Percentiles rank a stretch among this genome's conserved stretches.
Conservation (phyloP, 352 stramenopile species). For the Phytophthora chlamydospora region DNA sequence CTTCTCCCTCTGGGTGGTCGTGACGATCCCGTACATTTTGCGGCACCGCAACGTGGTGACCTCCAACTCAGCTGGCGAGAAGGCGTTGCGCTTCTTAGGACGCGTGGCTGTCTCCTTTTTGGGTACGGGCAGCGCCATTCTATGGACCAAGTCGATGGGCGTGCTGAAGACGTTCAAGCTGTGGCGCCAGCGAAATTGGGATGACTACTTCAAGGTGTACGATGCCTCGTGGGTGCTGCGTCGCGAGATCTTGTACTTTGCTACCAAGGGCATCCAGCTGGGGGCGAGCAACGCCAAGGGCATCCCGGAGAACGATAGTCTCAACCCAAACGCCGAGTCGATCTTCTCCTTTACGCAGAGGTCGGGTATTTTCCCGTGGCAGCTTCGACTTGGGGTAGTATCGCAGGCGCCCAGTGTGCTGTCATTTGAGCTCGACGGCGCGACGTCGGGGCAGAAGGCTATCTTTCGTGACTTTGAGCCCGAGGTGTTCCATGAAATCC, state of each 20-base stretch:
- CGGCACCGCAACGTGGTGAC: conserved; percentile 58
- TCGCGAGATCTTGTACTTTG: conserved; percentile 85
- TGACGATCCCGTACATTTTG: conserved; percentile 75
- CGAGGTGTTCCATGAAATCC: conserved; percentile 82
- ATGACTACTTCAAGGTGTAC: conserved; percentile 88
- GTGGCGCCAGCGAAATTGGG: conserved; percentile 83
- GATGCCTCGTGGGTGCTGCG: conserved; percentile 85
- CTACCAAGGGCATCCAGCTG: conserved; percentile 80
- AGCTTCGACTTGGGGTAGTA: conserved; percentile 51
- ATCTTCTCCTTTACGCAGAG: conserved; percentile 76
- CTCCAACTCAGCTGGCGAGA: conserved; percentile 61
- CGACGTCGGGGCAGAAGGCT: conserved; percentile 64
- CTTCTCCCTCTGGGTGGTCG: conserved; percentile 70
- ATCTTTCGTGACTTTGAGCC: conserved; percentile 89
- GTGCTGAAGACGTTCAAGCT: conserved; percentile 69
- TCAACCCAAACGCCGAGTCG: conserved; percentile 45
- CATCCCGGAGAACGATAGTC: conserved; percentile 38
- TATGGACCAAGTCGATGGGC: conserved; percentile 74
- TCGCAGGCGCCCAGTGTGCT: conserved; percentile 58
- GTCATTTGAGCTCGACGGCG: conserved; percentile 74
- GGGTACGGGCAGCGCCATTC: conserved; percentile 64
- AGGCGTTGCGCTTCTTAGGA: conserved; percentile 68
- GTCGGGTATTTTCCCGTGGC: conserved; percentile 74
- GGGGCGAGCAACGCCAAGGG: conserved; percentile 43
- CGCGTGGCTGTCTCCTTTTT: conserved; percentile 72